A percentile compares a stretch with the other conserved stretches of the same genome.
These are phyloP conservation scores for Triticum dicoccoides DNA, from an alignment of 176 grass and related monocot species.

Conservation along the genomic window DNA sequence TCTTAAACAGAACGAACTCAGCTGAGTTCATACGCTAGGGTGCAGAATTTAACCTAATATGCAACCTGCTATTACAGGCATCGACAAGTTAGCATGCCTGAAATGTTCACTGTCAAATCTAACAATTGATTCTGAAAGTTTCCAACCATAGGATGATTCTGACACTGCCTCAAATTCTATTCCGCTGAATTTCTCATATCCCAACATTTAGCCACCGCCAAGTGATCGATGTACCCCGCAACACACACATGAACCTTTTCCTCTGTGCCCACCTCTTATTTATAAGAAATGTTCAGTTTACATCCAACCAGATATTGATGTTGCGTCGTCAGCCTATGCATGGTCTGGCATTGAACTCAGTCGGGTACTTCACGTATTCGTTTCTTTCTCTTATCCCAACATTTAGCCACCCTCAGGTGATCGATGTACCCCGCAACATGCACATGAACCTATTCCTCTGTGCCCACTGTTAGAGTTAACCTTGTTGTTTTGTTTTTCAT, in stretches of 20 bases:
- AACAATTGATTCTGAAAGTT: background rate
- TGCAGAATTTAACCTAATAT: background rate
- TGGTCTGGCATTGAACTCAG: too few relatives aligned
- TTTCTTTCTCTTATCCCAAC: too few relatives aligned
- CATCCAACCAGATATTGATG: too few relatives aligned
- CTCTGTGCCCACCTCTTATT: background rate
- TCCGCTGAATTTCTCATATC: background rate
- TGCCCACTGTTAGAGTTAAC: too few relatives aligned
- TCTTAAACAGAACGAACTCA: background rate
- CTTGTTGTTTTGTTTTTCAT: too few relatives aligned
- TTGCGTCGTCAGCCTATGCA: too few relatives aligned
- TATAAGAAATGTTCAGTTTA: too few relatives aligned
- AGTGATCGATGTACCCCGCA: background rate
- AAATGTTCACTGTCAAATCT: background rate
- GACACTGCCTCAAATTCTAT: background rate
- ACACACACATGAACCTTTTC: background rate
- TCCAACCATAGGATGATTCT: background rate
- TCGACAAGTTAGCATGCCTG: background rate
- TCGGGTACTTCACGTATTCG: too few relatives aligned
- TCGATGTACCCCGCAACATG: too few relatives aligned
- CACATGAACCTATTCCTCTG: too few relatives aligned
- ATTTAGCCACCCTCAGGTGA: too few relatives aligned
- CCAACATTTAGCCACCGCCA: background rate
- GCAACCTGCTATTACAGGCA: background rate
- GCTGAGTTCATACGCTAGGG: background rate